Evolutionary conservation across 2,329 filamentous ascomycete species (phyloP), one percentile per base, ranked within the genome.

Genomic region (Cercospora janseana): DNA sequence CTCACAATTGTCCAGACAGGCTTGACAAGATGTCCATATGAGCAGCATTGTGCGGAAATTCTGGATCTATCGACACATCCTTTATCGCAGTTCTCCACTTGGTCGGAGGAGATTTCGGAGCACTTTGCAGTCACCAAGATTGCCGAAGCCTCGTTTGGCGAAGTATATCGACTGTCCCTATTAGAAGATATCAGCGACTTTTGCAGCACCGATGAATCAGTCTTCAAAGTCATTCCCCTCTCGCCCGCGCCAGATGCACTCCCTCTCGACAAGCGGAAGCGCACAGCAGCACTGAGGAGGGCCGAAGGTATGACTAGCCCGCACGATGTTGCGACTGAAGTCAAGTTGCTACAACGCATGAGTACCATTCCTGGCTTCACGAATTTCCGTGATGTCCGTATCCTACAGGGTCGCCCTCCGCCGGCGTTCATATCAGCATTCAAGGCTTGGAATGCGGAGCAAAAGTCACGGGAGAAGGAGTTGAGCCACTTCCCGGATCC

Each of bases 121-220:
- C 66, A 72, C 50, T 78, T 78, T 55, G 63, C 72, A 28, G 72
- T 85, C 31, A 70, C 72, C 6, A 86, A 86, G 58, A 77, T 86
- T 27, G 81, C 81, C 6, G 82, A 86, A 64, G 82, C 82, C 2
- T 83, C 81, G 1, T 86, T 82, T 60, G 80, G 80, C 46, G 81
- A 85, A 61, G 82, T 86, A 3, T 85, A 83, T 63, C 79, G 81
- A 9, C 68, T 84, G 52, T 74, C 70, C 6, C 63, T 72, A 2
- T 62, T 64, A 31, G 49, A 63, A 54, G 31, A 59, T 54, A 45
- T 58, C 9, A 44, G 50, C 6, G 61, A 60, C 10, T 58, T 69
- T 26, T 59, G 64, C 12, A 58, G 52, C 13, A 60, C 62, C 16
- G 66, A 73, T 43, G 73, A 75, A 54, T 72, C 70, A 2, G 75